Conservation (phyloP, 2,329 filamentous ascomycete genomes). For the Cadophora sp. region DNA sequence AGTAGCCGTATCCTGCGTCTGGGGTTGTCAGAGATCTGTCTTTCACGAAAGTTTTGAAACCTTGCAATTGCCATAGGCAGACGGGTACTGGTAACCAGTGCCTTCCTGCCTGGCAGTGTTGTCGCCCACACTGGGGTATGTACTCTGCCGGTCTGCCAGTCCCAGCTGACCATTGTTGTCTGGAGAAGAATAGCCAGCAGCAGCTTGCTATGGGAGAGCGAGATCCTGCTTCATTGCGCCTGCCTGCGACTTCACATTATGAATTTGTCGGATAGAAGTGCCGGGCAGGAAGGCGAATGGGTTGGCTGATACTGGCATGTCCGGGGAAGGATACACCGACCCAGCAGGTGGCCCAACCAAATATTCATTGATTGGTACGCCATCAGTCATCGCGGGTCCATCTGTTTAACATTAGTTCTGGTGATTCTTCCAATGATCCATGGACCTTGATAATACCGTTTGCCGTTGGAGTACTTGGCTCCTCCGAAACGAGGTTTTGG, state of each 20-base stretch:
- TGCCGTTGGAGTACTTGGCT: background rate
- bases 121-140: background rate
- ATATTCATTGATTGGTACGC: background rate
- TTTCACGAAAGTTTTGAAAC: no score
- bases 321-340: background rate
- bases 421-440: background rate
- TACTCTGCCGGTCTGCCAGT: background rate
- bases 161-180: no score
- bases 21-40: background rate
- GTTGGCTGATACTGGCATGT: background rate
- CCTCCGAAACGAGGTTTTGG: background rate
- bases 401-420: background rate
- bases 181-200: no score
- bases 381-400: background rate
- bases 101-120: background rate
- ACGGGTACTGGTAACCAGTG: no score
- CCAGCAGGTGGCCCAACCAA: background rate
- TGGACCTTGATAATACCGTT: background rate
- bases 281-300: background rate
- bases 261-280: background rate
- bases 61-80: background rate
- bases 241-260: background rate
- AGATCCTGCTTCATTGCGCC: background rate
- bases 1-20: background rate
- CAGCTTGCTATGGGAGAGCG: no score